Evolutionary conservation across 495 filamentous ascomycete genomes (phyloP), one percentile per base, ranked within the genome.

Genomic region (Gamarada debralockiae): DNA sequence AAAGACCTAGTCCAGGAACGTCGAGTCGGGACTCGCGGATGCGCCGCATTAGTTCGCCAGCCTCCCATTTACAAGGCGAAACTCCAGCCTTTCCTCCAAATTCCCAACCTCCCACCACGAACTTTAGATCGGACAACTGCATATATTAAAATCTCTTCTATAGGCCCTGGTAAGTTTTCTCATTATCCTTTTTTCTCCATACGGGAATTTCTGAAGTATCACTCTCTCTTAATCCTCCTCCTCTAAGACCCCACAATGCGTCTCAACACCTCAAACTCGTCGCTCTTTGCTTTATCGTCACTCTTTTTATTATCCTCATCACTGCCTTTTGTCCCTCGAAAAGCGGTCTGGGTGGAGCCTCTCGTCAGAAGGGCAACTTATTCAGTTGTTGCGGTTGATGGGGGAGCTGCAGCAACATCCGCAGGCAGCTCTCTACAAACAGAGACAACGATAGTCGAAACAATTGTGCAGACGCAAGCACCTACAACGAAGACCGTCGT

Each of bases 321-420:
- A 20, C 40, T 60, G 23, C 57, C 57, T 15, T 59, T 64, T 24
- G 27, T 42, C 13, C 47, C 48, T 43, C 33, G 20, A 15, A 40
- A 48, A 8, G 3, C 40, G 21, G 38, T 34, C 12, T 25, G 36
- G 17, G 18, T 47, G 3, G 50, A 58, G 27, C 42, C 61, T 24
- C 40, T 61, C 12, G 40, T 48, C 31, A 38, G 24, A 50, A 48
- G 61, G 33, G 61, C 61, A 53, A 58, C 57, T 18, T 64, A 64
- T 33, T 64, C 61, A 17, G 61, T 64, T 15, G 58, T 64, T 12
- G 37, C 54, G 13, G 61, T 64, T 15, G 61, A 64, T 55, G 61
- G 61, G 8, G 61, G 58, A 10, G 24, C 61, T 4, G 25, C 36
- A 24, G 21, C 52, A 17, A 18, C 50, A 33, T 20, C 41, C 20